Conservation (phyloP, 805 yeast genomes). For the Ogataea sp. region DNA sequence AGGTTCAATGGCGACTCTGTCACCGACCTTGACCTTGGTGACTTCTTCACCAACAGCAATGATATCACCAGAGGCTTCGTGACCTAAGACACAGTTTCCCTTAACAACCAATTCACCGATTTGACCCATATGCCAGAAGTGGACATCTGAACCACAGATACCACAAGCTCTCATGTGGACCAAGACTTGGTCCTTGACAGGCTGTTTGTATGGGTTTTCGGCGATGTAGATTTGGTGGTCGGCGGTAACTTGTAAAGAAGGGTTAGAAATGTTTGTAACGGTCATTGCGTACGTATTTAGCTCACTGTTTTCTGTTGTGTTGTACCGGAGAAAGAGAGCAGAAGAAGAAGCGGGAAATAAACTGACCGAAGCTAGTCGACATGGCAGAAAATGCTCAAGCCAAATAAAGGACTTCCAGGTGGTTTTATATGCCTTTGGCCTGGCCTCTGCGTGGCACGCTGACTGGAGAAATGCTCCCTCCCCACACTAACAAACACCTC, state of each 20-base stretch:
- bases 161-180: conserved; percentile 60
- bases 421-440: too few species aligned
- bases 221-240: conserved; percentile 11
- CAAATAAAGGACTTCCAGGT: too few species aligned
- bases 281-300: not conserved
- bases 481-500: too few species aligned
- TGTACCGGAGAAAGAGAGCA: too few species aligned
- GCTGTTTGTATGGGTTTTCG: conserved; percentile 13
- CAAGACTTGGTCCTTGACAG: conserved; percentile 35
- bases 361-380: too few species aligned
- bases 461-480: too few species aligned
- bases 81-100: conserved; percentile 34
- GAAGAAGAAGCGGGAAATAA: too few species aligned
- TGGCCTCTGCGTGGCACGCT: too few species aligned
- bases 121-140: conserved; percentile 57
- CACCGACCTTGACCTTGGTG: conserved; percentile 34
- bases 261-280: conserved; percentile 5
- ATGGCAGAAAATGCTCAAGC: too few species aligned
- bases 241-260: conserved; percentile 15
- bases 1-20: conserved; percentile 45
- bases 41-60: conserved; percentile 43
- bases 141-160: conserved; percentile 70
- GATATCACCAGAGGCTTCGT: conserved; percentile 38
- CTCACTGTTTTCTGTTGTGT: not conserved
- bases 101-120: conserved; percentile 40